A percentile compares a stretch with the other conserved stretches of the same genome.
phyloP scores from a whole-genome alignment of 176 grass and related monocot genomes.

The Calamus simplicifolius region DNA sequence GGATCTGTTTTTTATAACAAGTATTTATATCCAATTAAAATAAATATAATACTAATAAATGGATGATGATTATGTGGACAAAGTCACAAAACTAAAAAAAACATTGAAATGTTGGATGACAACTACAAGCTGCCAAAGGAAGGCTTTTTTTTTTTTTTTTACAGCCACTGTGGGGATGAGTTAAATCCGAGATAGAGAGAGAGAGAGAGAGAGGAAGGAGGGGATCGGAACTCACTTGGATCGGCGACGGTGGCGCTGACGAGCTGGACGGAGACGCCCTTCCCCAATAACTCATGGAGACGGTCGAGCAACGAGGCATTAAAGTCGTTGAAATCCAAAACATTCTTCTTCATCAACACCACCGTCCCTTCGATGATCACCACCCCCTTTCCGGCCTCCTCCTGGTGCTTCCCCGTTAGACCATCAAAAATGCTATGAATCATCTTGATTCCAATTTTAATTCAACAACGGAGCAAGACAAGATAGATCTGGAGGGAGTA shows the following conservation, averaged over 20 bases:
- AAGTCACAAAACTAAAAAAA: no score
- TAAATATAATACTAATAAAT: no score
- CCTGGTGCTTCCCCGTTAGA: slow-evolving; percentile 52
- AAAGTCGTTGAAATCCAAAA: slow-evolving; percentile 49
- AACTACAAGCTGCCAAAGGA: no score
- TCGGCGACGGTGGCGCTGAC: slow-evolving; percentile 66
- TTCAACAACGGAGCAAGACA: no score
- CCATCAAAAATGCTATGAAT: slow-evolving; percentile 23
- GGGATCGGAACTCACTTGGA: slow-evolving; percentile 24
- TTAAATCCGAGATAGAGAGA: no score
- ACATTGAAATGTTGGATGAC: no score
- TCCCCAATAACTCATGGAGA: slow-evolving; percentile 39
- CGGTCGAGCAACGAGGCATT: slow-evolving; percentile 48
- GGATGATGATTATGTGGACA: no score
- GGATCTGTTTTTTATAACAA: no score
- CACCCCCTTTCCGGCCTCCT: slow-evolving; percentile 32
- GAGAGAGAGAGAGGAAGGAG: not conserved
- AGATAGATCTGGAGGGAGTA: no score
- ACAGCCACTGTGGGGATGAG: no score
- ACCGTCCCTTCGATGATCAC: slow-evolving; percentile 47
- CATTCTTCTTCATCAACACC: slow-evolving; percentile 47
- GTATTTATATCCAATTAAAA: no score
- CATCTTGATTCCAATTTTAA: slow-evolving; percentile 25
- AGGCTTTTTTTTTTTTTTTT: no score
- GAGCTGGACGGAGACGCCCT: slow-evolving; percentile 46